Base-by-base conservation (phyloP, 1,139 yeast genomes). In the Hemisphaericaspora lyxosophila region DNA sequence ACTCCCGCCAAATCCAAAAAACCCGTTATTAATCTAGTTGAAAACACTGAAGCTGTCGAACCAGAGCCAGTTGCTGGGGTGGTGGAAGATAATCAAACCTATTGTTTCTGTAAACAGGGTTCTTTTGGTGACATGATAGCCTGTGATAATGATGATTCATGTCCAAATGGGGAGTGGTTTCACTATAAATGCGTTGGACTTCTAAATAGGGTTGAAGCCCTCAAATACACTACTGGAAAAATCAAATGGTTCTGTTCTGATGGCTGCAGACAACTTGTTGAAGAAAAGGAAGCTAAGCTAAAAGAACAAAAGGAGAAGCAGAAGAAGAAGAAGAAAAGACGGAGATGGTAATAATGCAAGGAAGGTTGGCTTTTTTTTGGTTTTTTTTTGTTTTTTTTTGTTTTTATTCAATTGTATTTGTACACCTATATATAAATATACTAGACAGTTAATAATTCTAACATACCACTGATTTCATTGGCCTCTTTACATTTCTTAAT, bases 391-490 rank as follows among this genome's bases (percentile, higher is more conserved):
- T n/a, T n/a, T n/a, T n/a, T n/a, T n/a, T n/a, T n/a, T n/a, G n/a
- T n/a, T n/a, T n/a, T n/a, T n/a, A n/a, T n/a, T n/a, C n/a, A n/a
- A n/a, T 27, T 27, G 13, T 34, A 25, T 36, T 32, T 31, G 20
- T 30, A 30, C 31, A 39, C 26, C 27, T 34, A 44, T 38, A 28
- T 39, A 36, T 4, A 25, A n/a, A 34, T 20, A 29, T 17, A 16
- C 45, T 58, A 71, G 32, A 71, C 74, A 38, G 78, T 79, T 51
- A 90, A 71, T 49, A 92, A 64, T 60, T 88, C 94, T 52, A 92
- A 71, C 97, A 92, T 92, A 43, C 98, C 98, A 52, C 85, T 88
- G 35, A 92, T 81, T 57, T 81, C 85, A 59, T 83, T 85, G 7
- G 97, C 96, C 57, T 90, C 96, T 55, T 81, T 80, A 33, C 96